phyloP scores from a whole-genome alignment of 169 alveolate genomes.

The Plasmodium ovale region DNA sequence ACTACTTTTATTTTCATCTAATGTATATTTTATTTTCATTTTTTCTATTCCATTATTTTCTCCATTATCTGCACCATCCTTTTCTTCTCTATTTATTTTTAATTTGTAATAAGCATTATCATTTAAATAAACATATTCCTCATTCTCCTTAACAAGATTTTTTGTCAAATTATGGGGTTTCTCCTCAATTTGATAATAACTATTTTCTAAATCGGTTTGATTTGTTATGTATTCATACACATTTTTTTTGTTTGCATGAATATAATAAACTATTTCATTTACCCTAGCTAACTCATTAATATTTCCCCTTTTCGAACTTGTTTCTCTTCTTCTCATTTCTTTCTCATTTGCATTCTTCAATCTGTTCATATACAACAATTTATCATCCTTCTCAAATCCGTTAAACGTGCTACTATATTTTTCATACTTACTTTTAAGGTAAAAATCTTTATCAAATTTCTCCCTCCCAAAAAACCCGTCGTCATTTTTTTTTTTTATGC shows the following conservation, averaged over 20 bases:
- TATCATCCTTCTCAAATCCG: conserved; percentile 73
- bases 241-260: conserved; percentile 69
- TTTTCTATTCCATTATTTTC: not conserved
- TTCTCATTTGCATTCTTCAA: conserved; percentile 57
- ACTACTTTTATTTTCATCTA: conserved; percentile 27
- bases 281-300: conserved; percentile 56
- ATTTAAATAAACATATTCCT: conserved; percentile 57
- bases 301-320: conserved; percentile 15
- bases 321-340: conserved; percentile 46
- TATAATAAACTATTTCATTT: conserved; percentile 67
- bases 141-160: conserved; percentile 44
- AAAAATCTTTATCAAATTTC: conserved; percentile 53
- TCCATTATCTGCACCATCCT: conserved; percentile 21
- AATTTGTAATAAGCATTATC: conserved; percentile 72
- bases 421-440: conserved; percentile 62
- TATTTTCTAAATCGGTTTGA: conserved; percentile 70
- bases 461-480: conserved; percentile 36
- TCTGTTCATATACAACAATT: conserved; percentile 34
- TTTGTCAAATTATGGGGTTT: conserved; percentile 26
- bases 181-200: conserved; percentile 74
- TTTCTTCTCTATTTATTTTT: conserved; percentile 68
- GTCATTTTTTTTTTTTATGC: conserved; percentile 15
- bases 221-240: conserved; percentile 71
- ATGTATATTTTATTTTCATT: conserved; percentile 44
- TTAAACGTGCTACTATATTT: conserved; percentile 34